Evolutionary conservation across 805 yeast species (phyloP).

Genomic region (Maudiozyma turicensis): DNA sequence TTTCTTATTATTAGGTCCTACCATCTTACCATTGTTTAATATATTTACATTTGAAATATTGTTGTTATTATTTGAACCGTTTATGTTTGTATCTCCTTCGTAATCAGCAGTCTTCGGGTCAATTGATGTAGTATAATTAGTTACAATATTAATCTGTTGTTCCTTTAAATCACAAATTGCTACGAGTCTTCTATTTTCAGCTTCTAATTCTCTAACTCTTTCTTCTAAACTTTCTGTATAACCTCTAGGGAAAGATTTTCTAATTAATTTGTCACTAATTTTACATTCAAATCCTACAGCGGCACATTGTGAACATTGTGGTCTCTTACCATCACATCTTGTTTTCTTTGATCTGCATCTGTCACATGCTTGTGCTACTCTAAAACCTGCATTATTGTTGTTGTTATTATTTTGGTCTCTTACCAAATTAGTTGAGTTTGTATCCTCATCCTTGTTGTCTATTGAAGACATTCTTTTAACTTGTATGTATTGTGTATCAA

Average conservation of each 20-base stretch:
- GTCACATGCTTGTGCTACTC: constrained; percentile 89
- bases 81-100: not conserved
- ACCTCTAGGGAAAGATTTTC: constrained; percentile 85
- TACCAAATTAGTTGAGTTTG: not conserved
- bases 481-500: no score
- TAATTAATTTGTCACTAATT: constrained; percentile 74
- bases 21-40: not conserved
- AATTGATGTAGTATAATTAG: not conserved
- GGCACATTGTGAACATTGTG: constrained; percentile 73
- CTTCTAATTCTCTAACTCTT: constrained; percentile 74
- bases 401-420: not conserved
- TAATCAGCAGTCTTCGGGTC: not conserved
- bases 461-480: no score
- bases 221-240: constrained; percentile 87
- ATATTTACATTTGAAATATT: not conserved
- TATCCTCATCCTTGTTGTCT: not conserved
- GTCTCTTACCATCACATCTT: constrained; percentile 60
- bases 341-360: constrained; percentile 69
- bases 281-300: constrained; percentile 81
- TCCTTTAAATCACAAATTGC: constrained; percentile 33
- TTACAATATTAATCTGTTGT: constrained; percentile 12
- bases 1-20: not conserved
- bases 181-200: constrained; percentile 61
- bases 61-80: not conserved
- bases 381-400: constrained; percentile 31